Evolutionary conservation across 768 basidiomycete species (phyloP).

Genomic region (Tricholoma furcatifolium): DNA sequence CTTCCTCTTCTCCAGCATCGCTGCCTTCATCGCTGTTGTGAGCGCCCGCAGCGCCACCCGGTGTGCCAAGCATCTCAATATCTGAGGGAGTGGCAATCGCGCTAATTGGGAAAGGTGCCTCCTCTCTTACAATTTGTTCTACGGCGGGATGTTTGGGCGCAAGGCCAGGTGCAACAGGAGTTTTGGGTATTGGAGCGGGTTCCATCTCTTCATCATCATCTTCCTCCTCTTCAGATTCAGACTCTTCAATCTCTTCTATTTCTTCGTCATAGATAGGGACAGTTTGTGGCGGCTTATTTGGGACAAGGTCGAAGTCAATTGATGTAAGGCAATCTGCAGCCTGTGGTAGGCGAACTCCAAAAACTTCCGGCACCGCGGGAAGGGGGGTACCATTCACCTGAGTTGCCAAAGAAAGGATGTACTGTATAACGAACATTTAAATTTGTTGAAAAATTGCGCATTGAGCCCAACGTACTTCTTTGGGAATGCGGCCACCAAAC

Average conservation of each 20-base stretch:
- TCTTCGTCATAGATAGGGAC: constrained; percentile 79
- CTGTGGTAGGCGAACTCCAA: constrained; percentile 80
- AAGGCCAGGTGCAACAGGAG: constrained; percentile 21
- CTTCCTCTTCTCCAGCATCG: constrained; percentile 71
- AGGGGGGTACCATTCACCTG: constrained; percentile 81
- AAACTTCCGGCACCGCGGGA: constrained; percentile 84
- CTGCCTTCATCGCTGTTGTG: constrained; percentile 60
- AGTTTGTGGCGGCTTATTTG: constrained; percentile 80
- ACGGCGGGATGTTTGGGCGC: constrained; percentile 29
- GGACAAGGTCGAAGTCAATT: constrained; percentile 84
- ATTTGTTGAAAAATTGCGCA: background rate
- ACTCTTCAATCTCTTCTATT: constrained; percentile 79
- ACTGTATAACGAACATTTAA: constrained; percentile 38
- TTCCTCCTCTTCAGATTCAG: constrained; percentile 62
- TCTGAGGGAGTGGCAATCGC: constrained; percentile 68
- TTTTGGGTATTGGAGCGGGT: constrained; percentile 49
- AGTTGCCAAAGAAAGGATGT: constrained; percentile 74
- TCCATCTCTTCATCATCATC: constrained; percentile 72
- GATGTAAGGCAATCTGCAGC: constrained; percentile 69
- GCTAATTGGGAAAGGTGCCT: constrained; percentile 58
- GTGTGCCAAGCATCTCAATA: constrained; percentile 59
- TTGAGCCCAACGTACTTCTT: constrained; percentile 58
- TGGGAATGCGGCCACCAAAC: constrained; percentile 84
- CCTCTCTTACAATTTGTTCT: constrained; percentile 38
- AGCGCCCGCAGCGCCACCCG: constrained; percentile 32